phyloP scores from a whole-genome alignment of 208 protist species.

The Acanthamoeba divionensis region DNA sequence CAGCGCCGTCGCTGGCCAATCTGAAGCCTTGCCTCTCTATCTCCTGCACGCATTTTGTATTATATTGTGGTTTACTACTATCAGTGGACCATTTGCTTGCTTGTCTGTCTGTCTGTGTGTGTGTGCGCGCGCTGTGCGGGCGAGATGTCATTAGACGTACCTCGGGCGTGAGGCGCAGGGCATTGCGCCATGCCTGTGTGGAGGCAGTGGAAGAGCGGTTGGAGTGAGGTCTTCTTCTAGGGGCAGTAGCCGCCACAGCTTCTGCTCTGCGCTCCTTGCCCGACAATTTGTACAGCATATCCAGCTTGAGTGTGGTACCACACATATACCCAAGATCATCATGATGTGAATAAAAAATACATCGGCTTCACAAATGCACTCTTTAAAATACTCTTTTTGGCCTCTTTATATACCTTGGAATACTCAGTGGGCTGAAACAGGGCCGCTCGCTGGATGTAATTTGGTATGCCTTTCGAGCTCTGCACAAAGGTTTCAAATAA shows the following conservation, averaged over 20 bases:
- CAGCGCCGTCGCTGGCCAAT: too few relatives aligned
- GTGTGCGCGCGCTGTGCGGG: too few relatives aligned
- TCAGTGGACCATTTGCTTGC: too few relatives aligned
- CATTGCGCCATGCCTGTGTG: not conserved
- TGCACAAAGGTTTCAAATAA: too few relatives aligned
- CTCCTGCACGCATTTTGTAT: too few relatives aligned
- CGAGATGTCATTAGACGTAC: too few relatives aligned
- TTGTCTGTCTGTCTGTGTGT: too few relatives aligned
- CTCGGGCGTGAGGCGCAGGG: not conserved
- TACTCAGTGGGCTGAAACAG: constrained; percentile 15
- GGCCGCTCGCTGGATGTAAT: not conserved
- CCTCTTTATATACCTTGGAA: not conserved
- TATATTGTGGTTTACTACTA: too few relatives aligned
- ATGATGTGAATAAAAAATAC: not conserved
- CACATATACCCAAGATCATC: too few relatives aligned
- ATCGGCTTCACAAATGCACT: not conserved
- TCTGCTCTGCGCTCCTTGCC: not conserved
- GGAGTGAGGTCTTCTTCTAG: not conserved
- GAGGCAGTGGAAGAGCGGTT: not conserved
- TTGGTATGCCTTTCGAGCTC: not conserved
- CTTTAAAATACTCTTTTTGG: not conserved
- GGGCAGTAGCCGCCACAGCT: not conserved
- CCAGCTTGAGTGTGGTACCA: not conserved
- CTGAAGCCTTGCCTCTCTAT: too few relatives aligned
- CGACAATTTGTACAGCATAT: constrained; percentile 46